phyloP scores from a whole-genome alignment of 768 basidiomycete species.

The Macrocybe gigantea region DNA sequence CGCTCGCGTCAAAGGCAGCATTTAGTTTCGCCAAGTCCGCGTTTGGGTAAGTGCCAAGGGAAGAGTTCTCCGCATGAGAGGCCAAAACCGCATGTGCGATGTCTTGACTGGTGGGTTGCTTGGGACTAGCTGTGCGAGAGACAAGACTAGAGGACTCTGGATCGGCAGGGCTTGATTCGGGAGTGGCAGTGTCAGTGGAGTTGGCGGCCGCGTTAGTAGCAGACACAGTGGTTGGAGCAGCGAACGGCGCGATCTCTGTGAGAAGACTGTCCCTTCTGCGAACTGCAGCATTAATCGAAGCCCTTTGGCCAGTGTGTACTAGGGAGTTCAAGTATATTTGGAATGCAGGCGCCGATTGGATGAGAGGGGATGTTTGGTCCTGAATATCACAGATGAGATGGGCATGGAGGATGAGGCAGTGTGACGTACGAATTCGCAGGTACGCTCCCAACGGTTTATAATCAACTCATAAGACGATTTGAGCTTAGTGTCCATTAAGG shows the following conservation, averaged over 20 bases:
- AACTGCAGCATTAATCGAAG: constrained; percentile 60
- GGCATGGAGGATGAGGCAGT: background rate
- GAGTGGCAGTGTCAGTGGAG: constrained; percentile 6
- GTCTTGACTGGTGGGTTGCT: constrained; percentile 27
- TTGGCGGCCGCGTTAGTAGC: constrained; percentile 9
- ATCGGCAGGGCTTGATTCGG: constrained; percentile 9
- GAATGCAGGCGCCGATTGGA: constrained; percentile 69
- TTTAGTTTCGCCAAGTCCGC: constrained; percentile 36
- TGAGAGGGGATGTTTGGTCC: constrained; percentile 65
- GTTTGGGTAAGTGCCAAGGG: constrained; percentile 17
- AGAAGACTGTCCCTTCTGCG: constrained; percentile 63
- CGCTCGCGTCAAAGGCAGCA: constrained; percentile 35
- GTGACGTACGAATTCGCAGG: constrained; percentile 72
- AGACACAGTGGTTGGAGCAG: constrained; percentile 7
- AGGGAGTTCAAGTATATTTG: constrained; percentile 70
- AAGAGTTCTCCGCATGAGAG: constrained; percentile 17
- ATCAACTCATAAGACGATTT: constrained; percentile 67
- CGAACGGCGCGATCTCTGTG: constrained; percentile 17
- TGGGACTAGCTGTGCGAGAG: constrained; percentile 2
- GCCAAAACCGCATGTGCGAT: constrained; percentile 46
- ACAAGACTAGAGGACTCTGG: constrained; percentile 7
- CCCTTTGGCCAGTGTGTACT: constrained; percentile 47
- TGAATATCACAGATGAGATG: constrained; percentile 21
- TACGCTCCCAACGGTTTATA: constrained; percentile 77
- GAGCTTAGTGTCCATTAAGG: constrained; percentile 57